These are phyloP conservation scores for Ophiostoma ulmi DNA, from an alignment of 2,329 filamentous ascomycete species.

Conservation along the genomic window DNA sequence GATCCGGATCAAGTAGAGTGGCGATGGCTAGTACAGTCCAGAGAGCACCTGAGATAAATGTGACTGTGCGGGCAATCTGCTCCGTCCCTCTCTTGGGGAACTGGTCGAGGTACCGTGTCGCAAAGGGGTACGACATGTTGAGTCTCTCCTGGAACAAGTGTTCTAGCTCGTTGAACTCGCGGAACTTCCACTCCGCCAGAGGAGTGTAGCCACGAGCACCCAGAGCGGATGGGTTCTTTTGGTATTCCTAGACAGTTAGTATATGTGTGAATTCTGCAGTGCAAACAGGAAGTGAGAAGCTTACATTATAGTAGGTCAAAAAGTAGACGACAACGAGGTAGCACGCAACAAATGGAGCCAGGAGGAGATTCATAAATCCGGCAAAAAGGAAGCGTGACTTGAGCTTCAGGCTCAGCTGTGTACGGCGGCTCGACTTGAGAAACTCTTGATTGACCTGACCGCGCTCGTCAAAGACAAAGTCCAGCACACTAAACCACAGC, in stretches of 20 bases:
- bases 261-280: too few species aligned
- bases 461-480: slow-evolving; percentile 86
- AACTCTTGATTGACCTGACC: slow-evolving; percentile 85
- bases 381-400: slow-evolving; percentile 74
- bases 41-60: slow-evolving; percentile 81
- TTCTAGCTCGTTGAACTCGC: slow-evolving; percentile 93
- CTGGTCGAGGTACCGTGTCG: slow-evolving; percentile 86
- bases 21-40: slow-evolving; percentile 79
- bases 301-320: slow-evolving; percentile 86
- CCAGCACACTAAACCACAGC: slow-evolving; percentile 80
- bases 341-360: slow-evolving; percentile 79
- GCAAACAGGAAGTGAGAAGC: slow-evolving; percentile 30
- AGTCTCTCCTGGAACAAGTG: slow-evolving; percentile 86
- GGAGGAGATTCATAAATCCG: slow-evolving; percentile 77
- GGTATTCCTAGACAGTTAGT: slow-evolving; percentile 67
- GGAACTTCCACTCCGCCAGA: slow-evolving; percentile 94
- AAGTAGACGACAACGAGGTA: slow-evolving; percentile 87
- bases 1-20: slow-evolving; percentile 80
- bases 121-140: slow-evolving; percentile 93
- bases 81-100: slow-evolving; percentile 94
- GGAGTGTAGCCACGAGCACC: slow-evolving; percentile 89
- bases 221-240: slow-evolving; percentile 83
- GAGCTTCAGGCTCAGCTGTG: slow-evolving; percentile 71
- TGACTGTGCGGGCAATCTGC: slow-evolving; percentile 75
- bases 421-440: slow-evolving; percentile 74